These are phyloP conservation scores for Yarrowia hollandica DNA, from an alignment of 805 yeast species.

Conservation along the genomic window DNA sequence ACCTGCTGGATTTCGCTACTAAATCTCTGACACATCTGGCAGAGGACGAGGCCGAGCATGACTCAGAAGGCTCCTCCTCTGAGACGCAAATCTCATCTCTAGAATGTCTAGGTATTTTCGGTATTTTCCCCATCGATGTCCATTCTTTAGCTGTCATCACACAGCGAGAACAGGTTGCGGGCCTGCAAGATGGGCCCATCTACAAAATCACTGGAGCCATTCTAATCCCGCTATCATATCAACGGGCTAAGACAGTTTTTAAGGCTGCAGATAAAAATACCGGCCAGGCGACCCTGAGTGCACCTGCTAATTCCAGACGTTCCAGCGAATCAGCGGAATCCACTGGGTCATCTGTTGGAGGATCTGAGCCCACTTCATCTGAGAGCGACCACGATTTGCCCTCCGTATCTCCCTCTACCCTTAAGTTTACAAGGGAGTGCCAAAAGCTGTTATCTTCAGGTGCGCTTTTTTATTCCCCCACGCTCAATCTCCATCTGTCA, in stretches of 20 bases:
- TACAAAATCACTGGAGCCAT: constrained; percentile 6
- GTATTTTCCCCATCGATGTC: constrained; percentile 17
- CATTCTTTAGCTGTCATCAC: constrained; percentile 23
- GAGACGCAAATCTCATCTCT: not conserved
- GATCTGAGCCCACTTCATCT: too few relatives aligned
- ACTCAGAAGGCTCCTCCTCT: not conserved
- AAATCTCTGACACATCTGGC: not conserved
- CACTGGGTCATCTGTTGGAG: too few relatives aligned
- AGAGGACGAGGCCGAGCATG: not conserved
- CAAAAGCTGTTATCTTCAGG: constrained; percentile 3
- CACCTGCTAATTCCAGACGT: not conserved
- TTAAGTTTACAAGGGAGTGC: constrained; percentile 1
- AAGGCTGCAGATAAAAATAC: not conserved
- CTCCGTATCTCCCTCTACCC: not conserved
- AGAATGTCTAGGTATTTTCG: constrained; percentile 4
- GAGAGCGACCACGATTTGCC: not conserved
- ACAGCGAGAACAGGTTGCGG: not conserved
- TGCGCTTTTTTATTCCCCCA: not conserved
- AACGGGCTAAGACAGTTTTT: not conserved
- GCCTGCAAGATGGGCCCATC: not conserved
- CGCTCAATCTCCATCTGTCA: constrained; percentile 1
- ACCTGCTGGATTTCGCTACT: not conserved
- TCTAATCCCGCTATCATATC: constrained; percentile 9
- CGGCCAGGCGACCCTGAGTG: too few relatives aligned
- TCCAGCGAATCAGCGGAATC: not conserved